These are phyloP conservation scores for Castanospermum australe DNA, from an alignment of 306 rosid genomes.

Conservation along the genomic window DNA sequence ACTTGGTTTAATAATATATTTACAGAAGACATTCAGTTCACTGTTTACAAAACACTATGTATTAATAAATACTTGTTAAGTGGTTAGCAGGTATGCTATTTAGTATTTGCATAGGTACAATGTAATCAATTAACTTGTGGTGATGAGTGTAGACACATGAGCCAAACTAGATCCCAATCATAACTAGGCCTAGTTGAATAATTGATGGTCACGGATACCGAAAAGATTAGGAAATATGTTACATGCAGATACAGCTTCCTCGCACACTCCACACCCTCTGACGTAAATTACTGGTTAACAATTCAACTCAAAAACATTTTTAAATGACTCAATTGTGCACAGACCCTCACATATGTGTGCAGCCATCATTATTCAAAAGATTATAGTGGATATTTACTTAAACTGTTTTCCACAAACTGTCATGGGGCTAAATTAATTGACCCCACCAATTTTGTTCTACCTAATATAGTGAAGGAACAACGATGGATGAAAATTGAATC, in stretches of 20 bases:
- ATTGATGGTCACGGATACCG: slow-evolving; percentile 5
- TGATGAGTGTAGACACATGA: slow-evolving; percentile 2
- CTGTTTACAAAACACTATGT: not conserved
- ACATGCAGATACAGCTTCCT: slow-evolving; percentile 3
- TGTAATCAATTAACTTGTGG: slow-evolving; percentile 21
- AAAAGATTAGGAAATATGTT: not conserved
- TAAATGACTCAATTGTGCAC: not conserved
- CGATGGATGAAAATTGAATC: not conserved
- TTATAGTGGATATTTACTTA: not conserved
- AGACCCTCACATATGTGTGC: not conserved
- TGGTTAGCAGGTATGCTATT: slow-evolving; percentile 23
- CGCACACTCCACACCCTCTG: not conserved
- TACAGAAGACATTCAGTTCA: slow-evolving; percentile 1
- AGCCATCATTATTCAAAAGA: not conserved
- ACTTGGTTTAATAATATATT: slow-evolving; percentile 8
- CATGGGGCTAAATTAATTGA: not conserved
- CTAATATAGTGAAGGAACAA: not conserved
- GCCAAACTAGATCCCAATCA: slow-evolving; percentile 29
- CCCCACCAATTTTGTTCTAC: not conserved
- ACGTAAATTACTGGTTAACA: not conserved
- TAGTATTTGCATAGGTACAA: not conserved
- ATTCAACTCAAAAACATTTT: not conserved
- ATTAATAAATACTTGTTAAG: slow-evolving; percentile 17
- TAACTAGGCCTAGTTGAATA: slow-evolving; percentile 7
- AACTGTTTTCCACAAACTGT: not conserved